Conservation (phyloP, 495 filamentous ascomycete species). For the Xylaria telfairii region DNA sequence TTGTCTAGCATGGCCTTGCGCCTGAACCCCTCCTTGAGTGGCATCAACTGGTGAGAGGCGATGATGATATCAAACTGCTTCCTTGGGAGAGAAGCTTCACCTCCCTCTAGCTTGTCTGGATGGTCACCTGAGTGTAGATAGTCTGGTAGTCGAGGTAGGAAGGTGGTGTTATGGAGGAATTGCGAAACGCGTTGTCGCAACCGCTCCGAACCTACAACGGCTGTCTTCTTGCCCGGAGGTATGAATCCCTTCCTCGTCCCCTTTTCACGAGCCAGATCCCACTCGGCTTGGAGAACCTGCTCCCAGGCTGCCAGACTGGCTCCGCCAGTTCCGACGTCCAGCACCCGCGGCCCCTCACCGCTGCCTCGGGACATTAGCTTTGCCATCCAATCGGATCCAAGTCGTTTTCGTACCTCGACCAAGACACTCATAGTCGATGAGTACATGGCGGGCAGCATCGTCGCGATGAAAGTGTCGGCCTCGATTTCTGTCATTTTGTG, state of each 20-base stretch:
- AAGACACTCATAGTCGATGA: conserved; percentile 73
- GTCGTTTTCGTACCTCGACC: conserved; percentile 82
- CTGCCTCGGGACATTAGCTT: conserved; percentile 67
- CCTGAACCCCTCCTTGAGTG: conserved; percentile 70
- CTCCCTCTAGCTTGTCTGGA: conserved; percentile 49
- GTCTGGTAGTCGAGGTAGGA: conserved; percentile 92
- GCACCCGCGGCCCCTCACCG: conserved; percentile 71
- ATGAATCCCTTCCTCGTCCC: conserved; percentile 41
- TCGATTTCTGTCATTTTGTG: conserved; percentile 82
- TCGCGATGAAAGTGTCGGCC: conserved; percentile 80
- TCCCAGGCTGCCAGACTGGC: conserved; percentile 87
- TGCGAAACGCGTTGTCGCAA: conserved; percentile 77
- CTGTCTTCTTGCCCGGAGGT: conserved; percentile 56
- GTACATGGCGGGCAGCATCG: conserved; percentile 81
- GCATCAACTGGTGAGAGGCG: conserved; percentile 81
- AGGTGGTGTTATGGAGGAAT: conserved; percentile 86
- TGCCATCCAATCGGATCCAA: conserved; percentile 81
- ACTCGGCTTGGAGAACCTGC: conserved; percentile 80
- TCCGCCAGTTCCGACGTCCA: conserved; percentile 86
- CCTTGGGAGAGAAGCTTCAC: conserved; percentile 54
- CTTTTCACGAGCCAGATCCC: conserved; percentile 67
- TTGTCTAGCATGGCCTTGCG: conserved; percentile 82
- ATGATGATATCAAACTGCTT: conserved; percentile 92
- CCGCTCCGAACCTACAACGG: conserved; percentile 53
- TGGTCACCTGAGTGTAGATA: conserved; percentile 66